These are phyloP conservation scores for Entomortierella beljakovae DNA, from an alignment of 192 early-diverging fungal species.

Conservation along the genomic window DNA sequence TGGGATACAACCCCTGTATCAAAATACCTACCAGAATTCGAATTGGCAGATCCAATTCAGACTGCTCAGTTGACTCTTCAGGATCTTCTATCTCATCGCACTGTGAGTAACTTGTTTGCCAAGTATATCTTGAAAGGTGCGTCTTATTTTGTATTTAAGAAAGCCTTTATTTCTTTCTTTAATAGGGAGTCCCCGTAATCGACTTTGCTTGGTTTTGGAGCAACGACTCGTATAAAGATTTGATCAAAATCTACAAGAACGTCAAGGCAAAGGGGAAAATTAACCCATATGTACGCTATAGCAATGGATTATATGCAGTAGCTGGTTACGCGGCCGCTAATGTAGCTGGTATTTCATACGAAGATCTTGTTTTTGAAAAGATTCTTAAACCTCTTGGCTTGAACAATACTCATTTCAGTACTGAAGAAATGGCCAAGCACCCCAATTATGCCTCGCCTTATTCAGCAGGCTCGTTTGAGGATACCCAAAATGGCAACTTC, in stretches of 20 bases:
- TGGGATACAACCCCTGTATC: slow-evolving; percentile 32
- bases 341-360: slow-evolving; percentile 17
- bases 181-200: neutral
- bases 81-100: slow-evolving; percentile 32
- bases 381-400: slow-evolving; percentile 17
- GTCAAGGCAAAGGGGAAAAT: slow-evolving; percentile 3
- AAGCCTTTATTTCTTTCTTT: neutral
- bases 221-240: neutral
- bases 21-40: slow-evolving; percentile 14
- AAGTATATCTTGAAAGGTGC: neutral
- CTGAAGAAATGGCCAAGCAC: slow-evolving; percentile 18
- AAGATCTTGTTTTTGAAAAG: slow-evolving; percentile 7
- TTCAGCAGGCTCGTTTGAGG: slow-evolving; percentile 16
- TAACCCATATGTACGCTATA: neutral
- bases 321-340: slow-evolving; percentile 31
- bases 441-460: slow-evolving; percentile 22
- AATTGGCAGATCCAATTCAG: slow-evolving; percentile 11
- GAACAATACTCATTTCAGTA: slow-evolving; percentile 13
- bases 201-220: neutral
- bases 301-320: slow-evolving; percentile 15
- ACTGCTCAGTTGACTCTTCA: slow-evolving; percentile 29
- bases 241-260: slow-evolving; percentile 19
- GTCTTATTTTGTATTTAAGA: neutral
- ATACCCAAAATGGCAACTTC: slow-evolving; percentile 11
- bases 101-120: too few relatives aligned